Evolutionary conservation across 345 rosid species (phyloP).

Genomic region (Corchorus olitorius): DNA sequence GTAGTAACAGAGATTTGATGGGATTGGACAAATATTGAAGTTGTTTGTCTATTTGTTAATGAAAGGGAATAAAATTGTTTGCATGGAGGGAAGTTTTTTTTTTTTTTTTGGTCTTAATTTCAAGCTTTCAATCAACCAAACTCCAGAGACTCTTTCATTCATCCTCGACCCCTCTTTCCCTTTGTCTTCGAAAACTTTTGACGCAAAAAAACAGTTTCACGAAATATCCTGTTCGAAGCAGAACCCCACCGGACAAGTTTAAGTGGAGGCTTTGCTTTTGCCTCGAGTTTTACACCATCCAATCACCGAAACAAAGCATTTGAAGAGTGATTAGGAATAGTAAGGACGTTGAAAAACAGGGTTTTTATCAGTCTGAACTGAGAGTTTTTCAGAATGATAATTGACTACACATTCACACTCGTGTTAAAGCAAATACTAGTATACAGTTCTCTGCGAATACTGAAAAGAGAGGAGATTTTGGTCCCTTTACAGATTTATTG

Average conservation of each 20-base stretch:
- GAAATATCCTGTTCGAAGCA: no score
- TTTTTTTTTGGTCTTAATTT: neutral
- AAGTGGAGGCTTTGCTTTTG: neutral
- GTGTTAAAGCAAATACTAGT: neutral
- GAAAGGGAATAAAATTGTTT: neutral
- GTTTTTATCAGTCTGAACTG: constrained; percentile 6
- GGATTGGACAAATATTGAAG: neutral
- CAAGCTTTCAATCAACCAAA: neutral
- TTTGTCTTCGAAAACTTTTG: neutral
- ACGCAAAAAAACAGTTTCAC: neutral
- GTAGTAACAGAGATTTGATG: neutral
- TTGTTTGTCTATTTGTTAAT: neutral
- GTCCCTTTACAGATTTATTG: neutral
- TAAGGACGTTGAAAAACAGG: neutral
- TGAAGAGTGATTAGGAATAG: neutral
- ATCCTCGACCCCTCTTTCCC: neutral
- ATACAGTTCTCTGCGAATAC: neutral
- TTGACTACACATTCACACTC: constrained; percentile 1
- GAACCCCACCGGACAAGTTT: constrained; percentile 4
- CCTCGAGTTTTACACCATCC: neutral
- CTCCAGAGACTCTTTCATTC: neutral
- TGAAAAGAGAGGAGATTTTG: neutral
- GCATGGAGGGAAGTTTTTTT: neutral
- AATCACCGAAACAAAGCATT: neutral
- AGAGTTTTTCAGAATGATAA: neutral